Evolutionary conservation across 306 rosid genomes (phyloP).

Genomic region (Crotalaria pallida): DNA sequence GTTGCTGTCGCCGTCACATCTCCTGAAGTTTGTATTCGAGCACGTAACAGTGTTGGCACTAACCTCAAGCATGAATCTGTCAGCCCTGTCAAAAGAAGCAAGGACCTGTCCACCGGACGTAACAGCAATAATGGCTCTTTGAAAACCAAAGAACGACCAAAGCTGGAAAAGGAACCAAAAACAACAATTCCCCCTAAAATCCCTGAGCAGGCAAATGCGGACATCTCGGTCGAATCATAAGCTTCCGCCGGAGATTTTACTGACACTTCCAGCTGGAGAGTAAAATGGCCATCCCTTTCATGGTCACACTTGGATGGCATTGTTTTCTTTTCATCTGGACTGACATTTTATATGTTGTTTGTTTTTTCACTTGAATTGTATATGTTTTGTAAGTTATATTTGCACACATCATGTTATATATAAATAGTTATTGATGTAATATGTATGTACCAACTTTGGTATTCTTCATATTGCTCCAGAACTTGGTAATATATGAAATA

Average conservation of each 20-base stretch:
- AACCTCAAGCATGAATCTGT: conserved; percentile 20
- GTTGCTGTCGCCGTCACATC: conserved; percentile 36
- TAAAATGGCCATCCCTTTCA: conserved; percentile 34
- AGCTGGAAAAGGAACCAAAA: conserved; percentile 45
- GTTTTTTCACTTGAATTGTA: conserved; percentile 63
- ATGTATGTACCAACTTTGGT: conserved; percentile 22
- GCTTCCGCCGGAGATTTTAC: conserved; percentile 34
- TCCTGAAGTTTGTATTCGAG: conserved; percentile 35
- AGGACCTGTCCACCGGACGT: conserved; percentile 35
- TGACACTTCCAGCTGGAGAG: conserved; percentile 44
- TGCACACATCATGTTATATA: conserved; percentile 45
- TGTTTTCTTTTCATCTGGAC: conserved; percentile 54
- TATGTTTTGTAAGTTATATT: conserved; percentile 69
- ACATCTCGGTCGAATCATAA: conserved; percentile 62
- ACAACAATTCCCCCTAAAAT: conserved; percentile 34
- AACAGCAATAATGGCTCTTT: conserved; percentile 28
- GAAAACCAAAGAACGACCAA: conserved; percentile 41
- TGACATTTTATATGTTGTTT: conserved; percentile 54
- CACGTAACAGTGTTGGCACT: conserved; percentile 54
- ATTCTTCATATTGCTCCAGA: conserved; percentile 12
- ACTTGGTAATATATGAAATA: conserved; percentile 24
- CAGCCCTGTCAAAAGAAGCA: conserved; percentile 24
- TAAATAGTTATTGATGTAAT: conserved; percentile 42
- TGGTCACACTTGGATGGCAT: conserved; percentile 31
- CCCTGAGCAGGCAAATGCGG: conserved; percentile 47